Evolutionary conservation across 805 yeast genomes (phyloP).

Genomic region (Hanseniaspora clermontiae): DNA sequence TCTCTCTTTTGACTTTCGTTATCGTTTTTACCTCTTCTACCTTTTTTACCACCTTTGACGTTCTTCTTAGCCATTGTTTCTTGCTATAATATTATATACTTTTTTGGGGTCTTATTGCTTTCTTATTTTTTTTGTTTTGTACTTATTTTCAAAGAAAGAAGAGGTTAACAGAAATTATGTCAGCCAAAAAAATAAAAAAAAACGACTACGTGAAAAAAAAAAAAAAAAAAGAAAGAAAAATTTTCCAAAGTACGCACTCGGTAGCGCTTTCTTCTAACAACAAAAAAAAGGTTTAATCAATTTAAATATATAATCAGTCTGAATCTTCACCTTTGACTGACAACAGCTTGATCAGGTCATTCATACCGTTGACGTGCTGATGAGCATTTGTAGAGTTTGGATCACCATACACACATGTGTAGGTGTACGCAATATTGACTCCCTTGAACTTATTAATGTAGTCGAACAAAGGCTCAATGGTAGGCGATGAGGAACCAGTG

Average conservation of each 20-base stretch:
- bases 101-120: too few relatives aligned
- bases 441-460: slow-evolving; percentile 35
- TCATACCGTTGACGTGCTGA: slow-evolving; percentile 54
- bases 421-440: slow-evolving; percentile 33
- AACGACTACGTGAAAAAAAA: background rate
- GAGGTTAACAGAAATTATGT: too few relatives aligned
- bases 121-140: background rate
- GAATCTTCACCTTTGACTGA: background rate
- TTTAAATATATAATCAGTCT: background rate
- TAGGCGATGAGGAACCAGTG: slow-evolving; percentile 54
- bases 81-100: background rate
- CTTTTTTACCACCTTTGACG: slow-evolving; percentile 71
- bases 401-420: slow-evolving; percentile 50
- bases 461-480: slow-evolving; percentile 57
- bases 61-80: slow-evolving; percentile 28
- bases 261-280: background rate
- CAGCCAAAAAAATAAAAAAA: too few relatives aligned
- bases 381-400: slow-evolving; percentile 45
- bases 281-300: background rate
- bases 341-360: slow-evolving; percentile 45
- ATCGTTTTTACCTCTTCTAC: slow-evolving; percentile 96
- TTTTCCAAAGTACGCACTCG: background rate
- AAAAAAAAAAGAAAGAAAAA: background rate
- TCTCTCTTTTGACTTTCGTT: slow-evolving; percentile 88
- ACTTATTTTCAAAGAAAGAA: too few relatives aligned